Evolutionary conservation across 257 asterid species (phyloP).

Genomic region (Mentha longifolia): DNA sequence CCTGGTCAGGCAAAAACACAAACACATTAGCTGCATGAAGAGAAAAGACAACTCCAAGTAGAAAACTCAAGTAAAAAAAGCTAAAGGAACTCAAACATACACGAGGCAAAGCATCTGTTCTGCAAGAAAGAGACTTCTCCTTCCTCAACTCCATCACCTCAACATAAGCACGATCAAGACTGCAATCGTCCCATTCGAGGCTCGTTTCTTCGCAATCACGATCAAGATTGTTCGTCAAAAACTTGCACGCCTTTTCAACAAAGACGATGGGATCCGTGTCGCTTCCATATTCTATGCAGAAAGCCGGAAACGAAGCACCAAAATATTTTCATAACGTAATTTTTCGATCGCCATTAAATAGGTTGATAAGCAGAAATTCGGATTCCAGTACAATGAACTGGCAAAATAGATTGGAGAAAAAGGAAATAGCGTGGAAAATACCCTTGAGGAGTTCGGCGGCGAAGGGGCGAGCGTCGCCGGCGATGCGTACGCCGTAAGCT

Average conservation of each 20-base stretch:
- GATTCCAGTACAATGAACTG: no score
- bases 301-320: no score
- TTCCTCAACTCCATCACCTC: slow-evolving; percentile 29
- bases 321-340: no score
- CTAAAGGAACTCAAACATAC: slow-evolving; percentile 11
- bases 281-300: no score
- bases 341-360: no score
- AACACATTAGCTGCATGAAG: no score
- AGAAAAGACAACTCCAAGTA: neutral
- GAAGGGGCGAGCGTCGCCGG: neutral
- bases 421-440: no score
- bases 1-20: slow-evolving; percentile 4
- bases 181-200: neutral
- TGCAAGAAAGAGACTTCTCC: slow-evolving; percentile 23
- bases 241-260: slow-evolving; percentile 1
- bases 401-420: no score
- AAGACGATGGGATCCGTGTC: neutral
- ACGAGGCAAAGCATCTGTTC: neutral
- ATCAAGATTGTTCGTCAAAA: neutral
- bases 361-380: no score
- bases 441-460: neutral
- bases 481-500: neutral
- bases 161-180: slow-evolving; percentile 11
- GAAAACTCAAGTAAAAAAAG: neutral
- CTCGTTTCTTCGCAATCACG: neutral